Evolutionary conservation across 805 yeast species (phyloP).

Genomic region (Pichia nakasei): DNA sequence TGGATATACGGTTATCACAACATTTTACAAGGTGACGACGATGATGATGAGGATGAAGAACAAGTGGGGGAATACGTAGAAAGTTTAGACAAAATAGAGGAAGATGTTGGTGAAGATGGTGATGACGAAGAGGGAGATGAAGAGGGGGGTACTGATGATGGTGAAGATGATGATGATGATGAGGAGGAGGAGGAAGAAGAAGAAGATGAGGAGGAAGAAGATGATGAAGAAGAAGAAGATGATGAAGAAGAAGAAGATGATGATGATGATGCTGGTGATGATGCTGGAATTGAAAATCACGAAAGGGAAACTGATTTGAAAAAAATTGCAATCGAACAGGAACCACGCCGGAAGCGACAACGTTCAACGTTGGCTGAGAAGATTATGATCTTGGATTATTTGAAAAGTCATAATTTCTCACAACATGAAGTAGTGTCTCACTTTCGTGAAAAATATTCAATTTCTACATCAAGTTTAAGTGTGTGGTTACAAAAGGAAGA

Average conservation of each 20-base stretch:
- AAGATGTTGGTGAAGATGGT: neutral
- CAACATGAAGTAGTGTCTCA: conserved; percentile 51
- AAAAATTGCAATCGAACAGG: neutral
- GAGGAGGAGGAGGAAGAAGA: no score
- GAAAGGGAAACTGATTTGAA: no score
- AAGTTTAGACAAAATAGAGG: neutral
- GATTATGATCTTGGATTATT: conserved; percentile 44
- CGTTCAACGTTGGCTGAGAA: conserved; percentile 54
- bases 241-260: no score
- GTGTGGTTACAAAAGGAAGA: conserved; percentile 53
- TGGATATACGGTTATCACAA: no score
- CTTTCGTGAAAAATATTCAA: conserved; percentile 41
- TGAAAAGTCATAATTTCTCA: conserved; percentile 38
- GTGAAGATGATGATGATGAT: no score
- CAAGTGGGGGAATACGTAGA: neutral
- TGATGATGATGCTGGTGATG: no score
- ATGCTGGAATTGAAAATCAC: no score
- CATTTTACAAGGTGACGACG: neutral
- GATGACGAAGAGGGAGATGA: no score
- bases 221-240: no score
- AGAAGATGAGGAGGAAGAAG: no score
- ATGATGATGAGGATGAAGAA: neutral
- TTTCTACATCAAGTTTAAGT: conserved; percentile 51
- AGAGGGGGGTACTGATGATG: no score
- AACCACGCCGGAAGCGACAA: neutral